Evolutionary conservation across 2,329 filamentous ascomycete genomes (phyloP).

Genomic region (Mycosphaerella sp.): DNA sequence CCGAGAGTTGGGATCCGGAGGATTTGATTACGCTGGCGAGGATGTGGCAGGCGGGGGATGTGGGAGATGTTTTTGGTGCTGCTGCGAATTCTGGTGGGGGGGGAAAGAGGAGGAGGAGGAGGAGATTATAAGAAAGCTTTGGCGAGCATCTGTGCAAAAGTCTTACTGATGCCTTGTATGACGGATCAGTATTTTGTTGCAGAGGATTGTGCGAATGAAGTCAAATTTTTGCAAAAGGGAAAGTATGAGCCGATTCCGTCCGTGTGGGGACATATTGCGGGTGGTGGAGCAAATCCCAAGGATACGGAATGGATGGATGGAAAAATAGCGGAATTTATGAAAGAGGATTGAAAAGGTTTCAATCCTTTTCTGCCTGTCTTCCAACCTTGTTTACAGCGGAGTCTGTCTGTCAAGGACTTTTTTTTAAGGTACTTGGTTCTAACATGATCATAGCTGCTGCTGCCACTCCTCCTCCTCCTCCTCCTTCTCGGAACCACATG

Average conservation of each 20-base stretch:
- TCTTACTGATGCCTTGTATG: slow-evolving; percentile 37
- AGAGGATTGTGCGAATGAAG: slow-evolving; percentile 36
- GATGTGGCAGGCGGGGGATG: slow-evolving; percentile 41
- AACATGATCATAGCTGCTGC: too few species aligned
- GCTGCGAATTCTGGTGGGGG: too few species aligned
- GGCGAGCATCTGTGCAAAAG: slow-evolving; percentile 33
- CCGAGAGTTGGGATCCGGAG: slow-evolving; percentile 27
- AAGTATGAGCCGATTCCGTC: slow-evolving; percentile 33
- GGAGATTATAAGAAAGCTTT: slow-evolving; percentile 34
- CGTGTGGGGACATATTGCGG: slow-evolving; percentile 40
- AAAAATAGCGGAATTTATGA: neutral
- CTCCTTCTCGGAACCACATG: too few species aligned
- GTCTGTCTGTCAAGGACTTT: too few species aligned
- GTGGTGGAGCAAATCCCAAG: slow-evolving; percentile 33
- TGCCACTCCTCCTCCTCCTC: too few species aligned
- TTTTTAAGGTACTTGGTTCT: too few species aligned
- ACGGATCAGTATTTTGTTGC: slow-evolving; percentile 40
- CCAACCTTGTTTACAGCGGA: too few species aligned
- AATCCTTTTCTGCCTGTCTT: too few species aligned
- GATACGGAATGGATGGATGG: slow-evolving; percentile 28
- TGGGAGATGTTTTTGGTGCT: slow-evolving; percentile 12
- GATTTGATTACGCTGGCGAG: slow-evolving; percentile 36
- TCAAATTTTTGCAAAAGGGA: slow-evolving; percentile 31
- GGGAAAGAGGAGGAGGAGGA: slow-evolving; percentile 19
- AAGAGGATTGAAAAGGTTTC: too few species aligned